Evolutionary conservation across 495 filamentous ascomycete species (phyloP), one percentile per base, ranked within the genome.

Genomic region (Haplographium delicatum): DNA sequence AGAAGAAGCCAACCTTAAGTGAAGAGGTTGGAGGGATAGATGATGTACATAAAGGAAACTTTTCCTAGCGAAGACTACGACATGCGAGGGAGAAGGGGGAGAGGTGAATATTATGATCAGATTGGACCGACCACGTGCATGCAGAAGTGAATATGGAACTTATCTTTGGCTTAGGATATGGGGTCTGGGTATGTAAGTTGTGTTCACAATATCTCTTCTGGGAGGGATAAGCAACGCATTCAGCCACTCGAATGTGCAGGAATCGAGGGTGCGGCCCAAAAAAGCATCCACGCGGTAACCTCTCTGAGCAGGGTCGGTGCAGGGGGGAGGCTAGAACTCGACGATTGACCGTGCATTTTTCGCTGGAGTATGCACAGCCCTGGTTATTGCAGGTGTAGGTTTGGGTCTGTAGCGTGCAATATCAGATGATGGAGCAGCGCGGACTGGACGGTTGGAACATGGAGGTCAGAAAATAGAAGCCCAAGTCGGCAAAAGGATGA

Each of bases 141-240:
- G 11, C n/a, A 39, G 35, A 19, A 6, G 35, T 19, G 22, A 15
- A 18, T 3, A 19, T 19, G 35, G 6, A 19, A 39, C 35, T 39
- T 39, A 39, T 39, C 35, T 39, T 39, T 39, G 35, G 35, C 35
- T n/a, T n/a, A n/a, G n/a, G n/a, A 39, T 2, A 35, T 35, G 33
- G 11, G 13, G 33, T 16, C 18, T 11, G 33, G 33, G 18, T 35
- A 16, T 4, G n/a, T n/a, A n/a, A n/a, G n/a, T n/a, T n/a, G n/a
- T n/a, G n/a, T n/a, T n/a, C n/a, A n/a, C n/a, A n/a, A n/a, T n/a
- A n/a, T 16, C 33, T 35, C 16, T 15, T 10, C 16, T 39, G 35
- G 35, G 1, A 19, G 7, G 35, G 22, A 19, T 39, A 5, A 19
- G 16, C 35, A 9, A 9, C 33, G 13, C 3, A 11, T 35, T 4